Conservation (phyloP, 768 basidiomycete species). For the Suillus clintonianus region DNA sequence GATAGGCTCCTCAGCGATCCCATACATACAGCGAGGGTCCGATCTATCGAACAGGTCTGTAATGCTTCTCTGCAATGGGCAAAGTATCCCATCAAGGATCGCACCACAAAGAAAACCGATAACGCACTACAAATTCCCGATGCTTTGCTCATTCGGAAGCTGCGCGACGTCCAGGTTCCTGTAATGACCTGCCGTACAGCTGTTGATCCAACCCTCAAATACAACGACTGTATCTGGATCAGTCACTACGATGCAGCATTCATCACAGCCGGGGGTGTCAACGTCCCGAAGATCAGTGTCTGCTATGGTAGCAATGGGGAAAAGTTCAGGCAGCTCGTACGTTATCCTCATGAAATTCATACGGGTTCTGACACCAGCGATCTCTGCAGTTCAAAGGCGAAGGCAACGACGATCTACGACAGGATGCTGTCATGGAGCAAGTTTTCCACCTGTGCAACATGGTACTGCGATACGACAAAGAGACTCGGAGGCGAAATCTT, state of each 20-base stretch:
- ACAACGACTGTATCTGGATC: slow-evolving; percentile 73
- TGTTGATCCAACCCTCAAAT: slow-evolving; percentile 68
- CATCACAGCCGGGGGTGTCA: slow-evolving; percentile 72
- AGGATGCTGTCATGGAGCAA: slow-evolving; percentile 99
- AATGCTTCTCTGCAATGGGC: slow-evolving; percentile 76
- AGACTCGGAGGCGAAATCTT: slow-evolving; percentile 73
- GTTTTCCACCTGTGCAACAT: slow-evolving; percentile 89
- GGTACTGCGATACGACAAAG: slow-evolving; percentile 70
- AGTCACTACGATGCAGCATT: slow-evolving; percentile 59
- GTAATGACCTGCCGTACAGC: slow-evolving; percentile 75
- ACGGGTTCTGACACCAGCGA: background rate
- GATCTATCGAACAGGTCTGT: slow-evolving; percentile 61
- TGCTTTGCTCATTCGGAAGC: slow-evolving; percentile 43
- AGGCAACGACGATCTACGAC: slow-evolving; percentile 88
- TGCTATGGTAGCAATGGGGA: slow-evolving; percentile 71
- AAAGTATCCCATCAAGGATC: slow-evolving; percentile 50
- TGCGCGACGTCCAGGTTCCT: slow-evolving; percentile 69
- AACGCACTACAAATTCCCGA: slow-evolving; percentile 46
- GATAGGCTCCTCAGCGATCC: slow-evolving; percentile 51
- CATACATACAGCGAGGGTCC: slow-evolving; percentile 39
- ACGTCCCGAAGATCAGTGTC: slow-evolving; percentile 75
- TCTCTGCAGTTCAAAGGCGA: slow-evolving; percentile 84
- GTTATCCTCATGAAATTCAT: slow-evolving; percentile 22
- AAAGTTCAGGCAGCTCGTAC: slow-evolving; percentile 77
- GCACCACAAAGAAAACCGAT: slow-evolving; percentile 22